phyloP scores from a whole-genome alignment of 1,139 yeast genomes.

The Kodamaea derodonti region DNA sequence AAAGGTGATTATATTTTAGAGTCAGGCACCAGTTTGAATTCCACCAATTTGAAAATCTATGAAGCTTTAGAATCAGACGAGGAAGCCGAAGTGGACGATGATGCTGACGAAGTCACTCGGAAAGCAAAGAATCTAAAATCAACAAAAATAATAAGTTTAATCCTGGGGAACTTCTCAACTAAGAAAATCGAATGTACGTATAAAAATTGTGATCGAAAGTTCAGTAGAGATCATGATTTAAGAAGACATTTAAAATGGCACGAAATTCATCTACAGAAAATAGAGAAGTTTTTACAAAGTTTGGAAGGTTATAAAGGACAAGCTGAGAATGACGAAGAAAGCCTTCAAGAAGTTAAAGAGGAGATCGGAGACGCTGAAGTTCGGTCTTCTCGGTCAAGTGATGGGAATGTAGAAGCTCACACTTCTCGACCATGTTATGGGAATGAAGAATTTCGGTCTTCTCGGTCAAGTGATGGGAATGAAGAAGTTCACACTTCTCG shows the following conservation, averaged over 20 bases:
- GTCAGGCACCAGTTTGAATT: conserved; percentile 3
- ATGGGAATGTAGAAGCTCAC: conserved; percentile 6
- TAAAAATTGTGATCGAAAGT: conserved; percentile 43
- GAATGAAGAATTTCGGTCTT: conserved; percentile 8
- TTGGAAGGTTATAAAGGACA: conserved; percentile 20
- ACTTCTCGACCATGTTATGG: background rate
- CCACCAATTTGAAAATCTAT: conserved; percentile 5
- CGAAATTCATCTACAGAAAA: conserved; percentile 30
- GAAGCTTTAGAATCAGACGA: conserved; percentile 7
- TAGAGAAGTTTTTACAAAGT: conserved; percentile 30
- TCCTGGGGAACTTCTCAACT: conserved; percentile 32
- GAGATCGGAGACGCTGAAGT: conserved; percentile 5
- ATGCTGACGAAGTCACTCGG: conserved; percentile 14
- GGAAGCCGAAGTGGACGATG: conserved; percentile 14
- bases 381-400: no score
- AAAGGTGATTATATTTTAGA: background rate
- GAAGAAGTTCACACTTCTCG: conserved; percentile 4
- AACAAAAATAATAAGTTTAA: conserved; percentile 30
- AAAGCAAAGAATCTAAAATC: conserved; percentile 21
- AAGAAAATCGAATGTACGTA: conserved; percentile 43
- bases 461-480: no score
- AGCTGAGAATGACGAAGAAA: conserved; percentile 3
- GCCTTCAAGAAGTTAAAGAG: background rate
- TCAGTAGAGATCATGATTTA: conserved; percentile 46
- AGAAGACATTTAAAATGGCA: conserved; percentile 57